Percentiles rank a stretch among this genome's conserved stretches.
Conservation (phyloP, 768 basidiomycete genomes). For the Asterophora parasitica region DNA sequence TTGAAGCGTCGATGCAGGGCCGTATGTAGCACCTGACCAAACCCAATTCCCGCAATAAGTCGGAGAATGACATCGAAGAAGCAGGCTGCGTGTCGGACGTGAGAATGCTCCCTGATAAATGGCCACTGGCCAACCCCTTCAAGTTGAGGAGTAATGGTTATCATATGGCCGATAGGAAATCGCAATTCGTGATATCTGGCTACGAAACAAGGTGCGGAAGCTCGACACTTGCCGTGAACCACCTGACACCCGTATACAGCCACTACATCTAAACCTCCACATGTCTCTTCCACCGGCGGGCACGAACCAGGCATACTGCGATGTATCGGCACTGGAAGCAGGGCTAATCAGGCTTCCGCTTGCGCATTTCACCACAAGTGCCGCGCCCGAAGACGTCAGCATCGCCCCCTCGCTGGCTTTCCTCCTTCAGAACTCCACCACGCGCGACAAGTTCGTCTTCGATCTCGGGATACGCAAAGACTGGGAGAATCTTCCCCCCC, state of each 20-base stretch:
- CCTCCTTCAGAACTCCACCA: slow-evolving; percentile 43
- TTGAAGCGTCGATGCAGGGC: too few relatives aligned
- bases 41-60: background rate
- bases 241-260: too few relatives aligned
- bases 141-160: too few relatives aligned
- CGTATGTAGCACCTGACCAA: background rate
- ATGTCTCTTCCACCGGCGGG: slow-evolving; percentile 35
- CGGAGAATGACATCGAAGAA: background rate
- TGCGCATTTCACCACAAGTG: slow-evolving; percentile 32
- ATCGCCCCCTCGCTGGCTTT: slow-evolving; percentile 47
- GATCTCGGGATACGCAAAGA: slow-evolving; percentile 55
- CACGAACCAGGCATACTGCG: slow-evolving; percentile 43
- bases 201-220: too few relatives aligned
- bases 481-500: slow-evolving; percentile 36
- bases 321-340: slow-evolving; percentile 52
- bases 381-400: slow-evolving; percentile 22
- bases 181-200: too few relatives aligned
- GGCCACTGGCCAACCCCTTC: background rate
- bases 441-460: slow-evolving; percentile 38
- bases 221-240: too few relatives aligned
- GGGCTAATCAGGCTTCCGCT: slow-evolving; percentile 39
- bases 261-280: too few relatives aligned
- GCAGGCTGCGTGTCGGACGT: background rate
- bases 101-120: background rate
- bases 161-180: too few relatives aligned